Conservation (phyloP, 2,329 filamentous ascomycete species). For the Fusarium euwallaceae region DNA sequence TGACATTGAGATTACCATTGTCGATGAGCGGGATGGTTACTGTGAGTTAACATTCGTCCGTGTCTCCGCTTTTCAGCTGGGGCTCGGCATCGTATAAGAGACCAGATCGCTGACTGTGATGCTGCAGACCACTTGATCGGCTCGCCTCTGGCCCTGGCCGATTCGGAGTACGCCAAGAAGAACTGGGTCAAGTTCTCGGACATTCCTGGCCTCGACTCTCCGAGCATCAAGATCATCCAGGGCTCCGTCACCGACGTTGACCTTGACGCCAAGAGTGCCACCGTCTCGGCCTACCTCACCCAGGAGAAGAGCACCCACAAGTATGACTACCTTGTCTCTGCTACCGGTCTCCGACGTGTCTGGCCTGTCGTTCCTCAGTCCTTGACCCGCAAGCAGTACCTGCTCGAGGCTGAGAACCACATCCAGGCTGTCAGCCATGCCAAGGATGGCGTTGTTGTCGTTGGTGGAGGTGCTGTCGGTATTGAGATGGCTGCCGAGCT, state of each 20-base stretch:
- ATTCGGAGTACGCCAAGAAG: slow-evolving; percentile 72
- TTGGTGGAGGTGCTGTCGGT: slow-evolving; percentile 84
- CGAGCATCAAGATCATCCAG: slow-evolving; percentile 74
- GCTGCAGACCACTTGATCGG: slow-evolving; percentile 80
- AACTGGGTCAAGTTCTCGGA: slow-evolving; percentile 79
- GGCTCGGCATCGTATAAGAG: background rate
- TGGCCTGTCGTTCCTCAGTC: slow-evolving; percentile 82
- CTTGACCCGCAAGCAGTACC: slow-evolving; percentile 70
- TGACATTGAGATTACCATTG: slow-evolving; percentile 77
- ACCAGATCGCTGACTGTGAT: slow-evolving; percentile 13
- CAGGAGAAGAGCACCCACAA: slow-evolving; percentile 57
- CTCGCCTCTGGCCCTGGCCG: slow-evolving; percentile 78
- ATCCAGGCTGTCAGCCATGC: slow-evolving; percentile 67
- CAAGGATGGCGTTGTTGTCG: slow-evolving; percentile 72
- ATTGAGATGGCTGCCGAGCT: slow-evolving; percentile 87
- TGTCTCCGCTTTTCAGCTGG: background rate
- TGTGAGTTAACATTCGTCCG: slow-evolving; percentile 64
- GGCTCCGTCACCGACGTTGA: slow-evolving; percentile 74
- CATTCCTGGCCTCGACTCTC: slow-evolving; percentile 73
- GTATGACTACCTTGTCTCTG: slow-evolving; percentile 84
- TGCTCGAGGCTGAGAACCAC: slow-evolving; percentile 72
- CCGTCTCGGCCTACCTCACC: slow-evolving; percentile 63
- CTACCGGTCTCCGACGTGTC: slow-evolving; percentile 76
- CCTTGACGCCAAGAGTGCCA: slow-evolving; percentile 69
- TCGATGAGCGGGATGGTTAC: slow-evolving; percentile 86